Conservation (phyloP, 805 yeast species). For the Lachancea nothofagi region DNA sequence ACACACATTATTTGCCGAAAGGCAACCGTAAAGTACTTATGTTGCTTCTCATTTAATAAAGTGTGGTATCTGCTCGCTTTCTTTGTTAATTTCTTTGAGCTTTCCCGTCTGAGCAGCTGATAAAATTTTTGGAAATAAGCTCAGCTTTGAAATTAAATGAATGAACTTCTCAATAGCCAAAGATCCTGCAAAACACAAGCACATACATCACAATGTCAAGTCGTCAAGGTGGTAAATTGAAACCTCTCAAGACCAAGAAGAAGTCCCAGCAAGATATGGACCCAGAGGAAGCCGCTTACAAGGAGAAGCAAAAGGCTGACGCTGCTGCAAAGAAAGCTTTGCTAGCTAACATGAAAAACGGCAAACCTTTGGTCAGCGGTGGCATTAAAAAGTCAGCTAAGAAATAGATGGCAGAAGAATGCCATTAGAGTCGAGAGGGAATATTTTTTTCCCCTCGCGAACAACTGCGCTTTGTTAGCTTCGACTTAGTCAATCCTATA, state of each 20-base stretch:
- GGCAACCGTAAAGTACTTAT: no score
- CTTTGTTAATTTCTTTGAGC: no score
- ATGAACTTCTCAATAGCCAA: no score
- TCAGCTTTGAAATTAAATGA: no score
- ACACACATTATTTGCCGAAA: no score
- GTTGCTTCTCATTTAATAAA: no score
- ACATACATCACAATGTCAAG: slow-evolving; percentile 59
- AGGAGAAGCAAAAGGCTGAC: slow-evolving; percentile 91
- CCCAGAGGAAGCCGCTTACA: slow-evolving; percentile 86
- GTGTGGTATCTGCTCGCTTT: no score
- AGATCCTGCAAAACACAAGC: not conserved
- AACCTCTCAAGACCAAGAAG: slow-evolving; percentile 73
- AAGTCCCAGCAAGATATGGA: slow-evolving; percentile 70
- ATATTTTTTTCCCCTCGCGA: no score
- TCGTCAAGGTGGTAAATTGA: slow-evolving; percentile 95
- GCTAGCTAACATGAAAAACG: slow-evolving; percentile 79
- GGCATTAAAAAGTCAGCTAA: slow-evolving; percentile 90
- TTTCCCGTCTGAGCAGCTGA: no score
- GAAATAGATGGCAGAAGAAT: slow-evolving; percentile 32
- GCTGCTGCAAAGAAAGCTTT: slow-evolving; percentile 89
- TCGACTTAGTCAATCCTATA: not conserved
- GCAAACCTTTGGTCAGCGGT: slow-evolving; percentile 89
- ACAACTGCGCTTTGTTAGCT: not conserved
- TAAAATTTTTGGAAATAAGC: no score
- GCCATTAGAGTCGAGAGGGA: slow-evolving; percentile 23